Conservation (phyloP, 495 filamentous ascomycete genomes). For the Beverwykella pulmonaria region DNA sequence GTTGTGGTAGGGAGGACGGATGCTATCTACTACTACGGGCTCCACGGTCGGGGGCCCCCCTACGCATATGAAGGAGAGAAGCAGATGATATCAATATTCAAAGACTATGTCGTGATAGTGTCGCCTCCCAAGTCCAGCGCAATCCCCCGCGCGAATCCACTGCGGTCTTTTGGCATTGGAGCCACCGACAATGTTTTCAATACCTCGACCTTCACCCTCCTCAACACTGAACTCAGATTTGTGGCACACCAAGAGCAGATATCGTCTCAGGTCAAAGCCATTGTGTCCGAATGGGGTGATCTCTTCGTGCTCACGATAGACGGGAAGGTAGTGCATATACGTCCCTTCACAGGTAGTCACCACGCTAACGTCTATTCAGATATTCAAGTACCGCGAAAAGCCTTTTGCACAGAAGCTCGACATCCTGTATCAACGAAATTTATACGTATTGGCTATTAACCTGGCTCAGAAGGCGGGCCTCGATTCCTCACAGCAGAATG, state of each 20-base stretch:
- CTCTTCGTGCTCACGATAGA: slow-evolving; percentile 84
- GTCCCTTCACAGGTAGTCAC: background rate
- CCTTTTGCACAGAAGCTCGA: slow-evolving; percentile 87
- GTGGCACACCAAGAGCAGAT: slow-evolving; percentile 87
- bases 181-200: slow-evolving; percentile 73
- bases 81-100: slow-evolving; percentile 75
- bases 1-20: slow-evolving; percentile 90
- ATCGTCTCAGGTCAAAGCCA: slow-evolving; percentile 71
- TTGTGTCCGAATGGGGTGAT: slow-evolving; percentile 90
- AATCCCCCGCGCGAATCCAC: slow-evolving; percentile 51
- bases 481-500: slow-evolving; percentile 77
- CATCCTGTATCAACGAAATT: slow-evolving; percentile 89
- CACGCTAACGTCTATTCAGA: slow-evolving; percentile 48
- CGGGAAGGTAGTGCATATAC: slow-evolving; percentile 67
- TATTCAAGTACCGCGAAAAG: slow-evolving; percentile 91
- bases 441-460: slow-evolving; percentile 89
- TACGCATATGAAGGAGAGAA: slow-evolving; percentile 91
- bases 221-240: slow-evolving; percentile 89
- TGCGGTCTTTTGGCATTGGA: slow-evolving; percentile 66
- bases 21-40: slow-evolving; percentile 89
- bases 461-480: slow-evolving; percentile 85
- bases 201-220: slow-evolving; percentile 79
- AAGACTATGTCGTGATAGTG: slow-evolving; percentile 84
- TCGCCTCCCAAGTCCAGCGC: slow-evolving; percentile 74
- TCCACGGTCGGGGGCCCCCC: slow-evolving; percentile 80